Base-by-base conservation (phyloP, 768 basidiomycete species). In the Lentinus brumalis region DNA sequence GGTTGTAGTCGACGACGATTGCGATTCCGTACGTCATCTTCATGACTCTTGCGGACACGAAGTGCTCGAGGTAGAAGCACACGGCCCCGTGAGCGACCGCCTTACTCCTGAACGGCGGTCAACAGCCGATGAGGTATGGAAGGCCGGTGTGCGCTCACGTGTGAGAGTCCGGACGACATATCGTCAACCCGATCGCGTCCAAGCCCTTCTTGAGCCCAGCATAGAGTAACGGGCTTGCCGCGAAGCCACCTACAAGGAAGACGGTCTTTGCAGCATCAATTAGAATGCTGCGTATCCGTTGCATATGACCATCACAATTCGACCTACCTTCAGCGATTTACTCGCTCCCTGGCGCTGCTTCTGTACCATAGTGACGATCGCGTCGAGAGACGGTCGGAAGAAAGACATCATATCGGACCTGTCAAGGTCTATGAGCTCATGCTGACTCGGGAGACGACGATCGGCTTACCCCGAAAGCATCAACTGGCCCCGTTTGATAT, bases 221-320 rank as follows among this genome's bases (percentile, higher is more conserved):
- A 70, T 89, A 91, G 29, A 92, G 76, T 88, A 88, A 91, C 0
- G 89, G 87, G 61, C 86, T 90, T 0, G 90, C 89, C 1, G 91
- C 91, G 65, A 90, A 92, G 50, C 91, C 91, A 66, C 91, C 90
- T 14, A 92, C 91, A 18, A 92, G 75, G 76, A 89, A 91, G 5
- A 92, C 83, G 15, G 86, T 88, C 88, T 91, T 30, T 9, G 9
- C 38, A 30, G 15, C 11, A 47, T 12, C 35, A 7, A 7, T 49
- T 42, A 12, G 21, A 26, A 26, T 26, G 2, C 21, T 26, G 21
- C 21, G 21, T 26, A 30, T n/a, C 11, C n/a, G 31, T 9, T 10
- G 5, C 14, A 26, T 30, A 16, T 12, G 18, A 29, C n/a, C 4
- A 5, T 5, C 30, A 30, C 11, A 8, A 11, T 35, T 6, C 1